phyloP scores from a whole-genome alignment of 768 basidiomycete species.

The Filobasidium wieringae region DNA sequence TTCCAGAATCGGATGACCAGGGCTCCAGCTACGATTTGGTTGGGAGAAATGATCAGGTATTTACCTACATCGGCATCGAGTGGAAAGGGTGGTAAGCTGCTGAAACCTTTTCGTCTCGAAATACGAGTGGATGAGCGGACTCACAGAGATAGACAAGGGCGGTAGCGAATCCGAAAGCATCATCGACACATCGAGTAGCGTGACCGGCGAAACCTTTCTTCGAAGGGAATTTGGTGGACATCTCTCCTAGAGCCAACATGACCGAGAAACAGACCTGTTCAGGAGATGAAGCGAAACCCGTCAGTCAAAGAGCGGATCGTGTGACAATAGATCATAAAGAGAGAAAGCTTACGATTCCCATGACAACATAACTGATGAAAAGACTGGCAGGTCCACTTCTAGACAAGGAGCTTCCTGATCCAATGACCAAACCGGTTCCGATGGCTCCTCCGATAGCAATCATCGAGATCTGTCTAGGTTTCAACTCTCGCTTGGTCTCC shows the following conservation, averaged over 20 bases:
- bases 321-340: no score
- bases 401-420: slow-evolving; percentile 27
- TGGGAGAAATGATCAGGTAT: slow-evolving; percentile 41
- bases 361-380: slow-evolving; percentile 26
- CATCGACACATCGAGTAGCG: slow-evolving; percentile 33
- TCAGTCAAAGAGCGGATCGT: no score
- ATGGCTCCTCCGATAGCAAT: slow-evolving; percentile 37
- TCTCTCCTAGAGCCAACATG: slow-evolving; percentile 33
- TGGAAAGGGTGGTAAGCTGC: background rate
- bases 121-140: no score
- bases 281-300: slow-evolving; percentile 4
- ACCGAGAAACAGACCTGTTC: slow-evolving; percentile 25
- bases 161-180: slow-evolving; percentile 31
- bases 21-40: slow-evolving; percentile 30
- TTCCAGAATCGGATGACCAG: slow-evolving; percentile 19
- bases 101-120: background rate
- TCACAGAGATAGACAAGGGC: slow-evolving; percentile 26
- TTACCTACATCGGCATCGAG: slow-evolving; percentile 21
- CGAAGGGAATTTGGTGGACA: slow-evolving; percentile 28
- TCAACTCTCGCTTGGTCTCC: slow-evolving; percentile 1
- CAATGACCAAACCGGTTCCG: slow-evolving; percentile 35
- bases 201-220: slow-evolving; percentile 36
- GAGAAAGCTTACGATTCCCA: slow-evolving; percentile 19
- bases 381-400: slow-evolving; percentile 29
- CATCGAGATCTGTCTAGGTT: slow-evolving; percentile 29